These are phyloP conservation scores for Vitis amurensis DNA, from an alignment of 164 flowering plant genomes.

Conservation along the genomic window DNA sequence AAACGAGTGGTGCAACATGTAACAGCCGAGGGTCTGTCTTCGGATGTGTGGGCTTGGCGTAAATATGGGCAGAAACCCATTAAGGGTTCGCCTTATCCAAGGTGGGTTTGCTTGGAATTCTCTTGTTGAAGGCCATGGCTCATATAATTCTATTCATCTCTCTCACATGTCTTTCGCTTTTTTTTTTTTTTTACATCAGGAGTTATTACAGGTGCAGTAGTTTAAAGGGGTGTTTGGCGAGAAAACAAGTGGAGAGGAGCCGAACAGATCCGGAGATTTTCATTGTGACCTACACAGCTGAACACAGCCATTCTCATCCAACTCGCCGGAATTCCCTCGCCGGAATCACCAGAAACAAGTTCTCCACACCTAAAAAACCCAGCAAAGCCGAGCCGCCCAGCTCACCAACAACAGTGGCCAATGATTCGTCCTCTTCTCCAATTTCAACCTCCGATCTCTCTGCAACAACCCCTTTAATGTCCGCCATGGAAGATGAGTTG, in stretches of 20 bases:
- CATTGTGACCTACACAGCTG: slow-evolving; percentile 37
- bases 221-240: slow-evolving; percentile 52
- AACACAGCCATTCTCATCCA: slow-evolving; percentile 39
- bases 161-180: neutral
- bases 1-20: slow-evolving; percentile 44
- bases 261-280: slow-evolving; percentile 23
- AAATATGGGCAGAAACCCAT: slow-evolving; percentile 71
- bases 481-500: slow-evolving; percentile 1
- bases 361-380: slow-evolving; percentile 6
- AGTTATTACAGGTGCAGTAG: slow-evolving; percentile 68
- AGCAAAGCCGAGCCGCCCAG: neutral
- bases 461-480: slow-evolving; percentile 1
- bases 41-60: slow-evolving; percentile 67
- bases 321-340: slow-evolving; percentile 39
- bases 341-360: slow-evolving; percentile 33
- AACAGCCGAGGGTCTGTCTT: slow-evolving; percentile 27
- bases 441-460: slow-evolving; percentile 3
- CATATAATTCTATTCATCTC: neutral
- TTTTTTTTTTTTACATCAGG: slow-evolving; percentile 23
- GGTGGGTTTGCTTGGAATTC: slow-evolving; percentile 18
- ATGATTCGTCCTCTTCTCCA: neutral
- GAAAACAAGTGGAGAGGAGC: slow-evolving; percentile 50
- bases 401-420: neutral
- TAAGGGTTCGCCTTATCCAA: slow-evolving; percentile 66
- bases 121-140: neutral